These are phyloP conservation scores for Exidia glandulosa DNA, from an alignment of 768 basidiomycete genomes.

Conservation along the genomic window DNA sequence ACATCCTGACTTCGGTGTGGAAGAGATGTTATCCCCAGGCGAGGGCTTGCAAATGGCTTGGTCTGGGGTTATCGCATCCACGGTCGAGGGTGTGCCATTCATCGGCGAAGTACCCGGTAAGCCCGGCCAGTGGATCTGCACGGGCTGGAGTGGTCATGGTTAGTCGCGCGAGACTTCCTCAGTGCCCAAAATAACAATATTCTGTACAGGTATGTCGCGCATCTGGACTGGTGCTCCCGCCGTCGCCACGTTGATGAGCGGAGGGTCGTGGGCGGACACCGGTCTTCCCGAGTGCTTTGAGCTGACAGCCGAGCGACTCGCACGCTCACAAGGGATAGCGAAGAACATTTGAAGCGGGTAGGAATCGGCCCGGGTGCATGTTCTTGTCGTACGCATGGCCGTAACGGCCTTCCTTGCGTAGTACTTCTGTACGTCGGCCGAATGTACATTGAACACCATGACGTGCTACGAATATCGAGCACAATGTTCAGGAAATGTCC, in stretches of 20 bases:
- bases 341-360: no score
- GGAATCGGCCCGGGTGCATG: no score
- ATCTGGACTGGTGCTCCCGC: constrained; percentile 15
- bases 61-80: constrained; percentile 18
- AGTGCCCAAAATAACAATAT: background rate
- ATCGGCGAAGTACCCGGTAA: constrained; percentile 20
- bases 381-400: no score
- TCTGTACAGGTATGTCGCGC: constrained; percentile 8
- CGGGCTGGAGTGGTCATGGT: constrained; percentile 21
- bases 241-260: constrained; percentile 16
- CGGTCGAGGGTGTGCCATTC: constrained; percentile 14
- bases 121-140: constrained; percentile 18
- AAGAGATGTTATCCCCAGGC: constrained; percentile 7
- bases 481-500: no score
- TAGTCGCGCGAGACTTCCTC: constrained; percentile 4
- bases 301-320: constrained; percentile 15
- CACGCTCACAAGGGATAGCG: background rate
- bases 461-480: no score
- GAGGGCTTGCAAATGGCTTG: constrained; percentile 15
- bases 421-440: no score
- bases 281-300: constrained; percentile 22
- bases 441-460: no score
- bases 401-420: no score
- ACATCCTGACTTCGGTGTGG: constrained; percentile 17
- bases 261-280: constrained; percentile 16